These are phyloP conservation scores for Sporothrix curviconia DNA, from an alignment of 2,329 filamentous ascomycete species.

Conservation along the genomic window DNA sequence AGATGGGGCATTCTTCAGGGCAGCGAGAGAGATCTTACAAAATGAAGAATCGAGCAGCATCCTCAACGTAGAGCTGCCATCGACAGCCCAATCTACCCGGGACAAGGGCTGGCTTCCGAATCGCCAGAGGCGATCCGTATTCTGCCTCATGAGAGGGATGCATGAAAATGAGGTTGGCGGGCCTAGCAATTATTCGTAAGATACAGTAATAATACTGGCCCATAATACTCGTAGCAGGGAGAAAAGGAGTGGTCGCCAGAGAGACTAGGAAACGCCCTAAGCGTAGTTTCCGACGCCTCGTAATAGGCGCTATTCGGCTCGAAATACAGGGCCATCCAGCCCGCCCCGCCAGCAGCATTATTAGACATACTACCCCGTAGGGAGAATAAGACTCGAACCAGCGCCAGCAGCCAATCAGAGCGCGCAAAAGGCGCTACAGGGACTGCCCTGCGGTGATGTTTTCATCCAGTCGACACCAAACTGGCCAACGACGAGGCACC, in stretches of 20 bases:
- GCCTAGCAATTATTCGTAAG: too few species aligned
- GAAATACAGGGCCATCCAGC: background rate
- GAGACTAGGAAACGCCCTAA: too few species aligned
- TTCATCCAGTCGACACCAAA: too few species aligned
- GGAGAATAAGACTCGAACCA: too few species aligned
- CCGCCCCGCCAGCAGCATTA: background rate
- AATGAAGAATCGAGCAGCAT: background rate
- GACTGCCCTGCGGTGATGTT: background rate
- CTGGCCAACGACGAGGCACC: background rate
- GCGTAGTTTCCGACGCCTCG: too few species aligned
- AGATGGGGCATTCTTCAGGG: too few species aligned
- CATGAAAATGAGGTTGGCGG: too few species aligned
- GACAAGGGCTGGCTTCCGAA: conserved; percentile 1
- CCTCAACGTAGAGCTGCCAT: background rate
- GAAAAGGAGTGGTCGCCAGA: too few species aligned
- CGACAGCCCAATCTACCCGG: conserved; percentile 4
- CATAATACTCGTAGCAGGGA: too few species aligned
- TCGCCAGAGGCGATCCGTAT: background rate
- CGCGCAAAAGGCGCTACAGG: background rate
- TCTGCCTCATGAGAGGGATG: background rate
- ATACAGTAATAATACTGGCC: background rate
- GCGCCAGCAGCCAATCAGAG: conserved; percentile 3
- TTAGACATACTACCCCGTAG: too few species aligned
- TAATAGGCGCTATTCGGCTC: too few species aligned
- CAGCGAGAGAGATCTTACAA: too few species aligned